Evolutionary conservation across 345 rosid species (phyloP).

Genomic region (Eutrema japonicum): DNA sequence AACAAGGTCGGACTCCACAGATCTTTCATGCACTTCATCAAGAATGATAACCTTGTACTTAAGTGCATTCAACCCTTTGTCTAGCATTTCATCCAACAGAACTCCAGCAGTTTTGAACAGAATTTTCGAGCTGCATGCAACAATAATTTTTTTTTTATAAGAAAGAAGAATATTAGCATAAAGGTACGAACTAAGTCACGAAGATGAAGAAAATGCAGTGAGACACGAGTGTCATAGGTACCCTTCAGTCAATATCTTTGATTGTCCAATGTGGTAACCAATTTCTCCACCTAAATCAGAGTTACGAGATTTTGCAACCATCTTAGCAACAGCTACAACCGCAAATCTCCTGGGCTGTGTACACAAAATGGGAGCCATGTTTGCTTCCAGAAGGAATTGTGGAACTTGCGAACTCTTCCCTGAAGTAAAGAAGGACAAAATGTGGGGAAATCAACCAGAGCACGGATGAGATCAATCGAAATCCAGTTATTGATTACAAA

Average conservation of each 20-base stretch:
- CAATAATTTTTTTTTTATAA: too few species aligned
- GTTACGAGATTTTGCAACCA: slow-evolving; percentile 86
- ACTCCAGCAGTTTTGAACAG: slow-evolving; percentile 97
- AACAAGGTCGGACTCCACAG: slow-evolving; percentile 91
- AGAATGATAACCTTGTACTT: slow-evolving; percentile 89
- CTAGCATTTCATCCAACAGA: slow-evolving; percentile 87
- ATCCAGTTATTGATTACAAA: background rate
- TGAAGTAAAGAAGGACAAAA: slow-evolving; percentile 38
- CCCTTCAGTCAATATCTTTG: slow-evolving; percentile 69
- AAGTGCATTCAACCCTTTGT: slow-evolving; percentile 79
- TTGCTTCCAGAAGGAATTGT: slow-evolving; percentile 76
- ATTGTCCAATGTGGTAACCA: slow-evolving; percentile 95
- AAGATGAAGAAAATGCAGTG: background rate
- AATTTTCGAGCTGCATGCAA: slow-evolving; percentile 71
- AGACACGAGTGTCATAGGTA: slow-evolving; percentile 30
- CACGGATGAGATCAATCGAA: background rate
- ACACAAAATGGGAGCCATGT: slow-evolving; percentile 77
- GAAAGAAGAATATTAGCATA: background rate
- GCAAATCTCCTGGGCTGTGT: slow-evolving; percentile 97
- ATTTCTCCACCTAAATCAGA: slow-evolving; percentile 82
- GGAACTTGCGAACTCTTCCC: slow-evolving; percentile 99
- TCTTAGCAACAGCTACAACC: slow-evolving; percentile 93
- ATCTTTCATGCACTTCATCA: slow-evolving; percentile 99
- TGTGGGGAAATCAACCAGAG: background rate
- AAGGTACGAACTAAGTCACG: slow-evolving; percentile 7